Percentiles rank a stretch among this genome's conserved stretches.
Conservation (phyloP, 176 grass and related monocot genomes). For the Pharus latifolius region DNA sequence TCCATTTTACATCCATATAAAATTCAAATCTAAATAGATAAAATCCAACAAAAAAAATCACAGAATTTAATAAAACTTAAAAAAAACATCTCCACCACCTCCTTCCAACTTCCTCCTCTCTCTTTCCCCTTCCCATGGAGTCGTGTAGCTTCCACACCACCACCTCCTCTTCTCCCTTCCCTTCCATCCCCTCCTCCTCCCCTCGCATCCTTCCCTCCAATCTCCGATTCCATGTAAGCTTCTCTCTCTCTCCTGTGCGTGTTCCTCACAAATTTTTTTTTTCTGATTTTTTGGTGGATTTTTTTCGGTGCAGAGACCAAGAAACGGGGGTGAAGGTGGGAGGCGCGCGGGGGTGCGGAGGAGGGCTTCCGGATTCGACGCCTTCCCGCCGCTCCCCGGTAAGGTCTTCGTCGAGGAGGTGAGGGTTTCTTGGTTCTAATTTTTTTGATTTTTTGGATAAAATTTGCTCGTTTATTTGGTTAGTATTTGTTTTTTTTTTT, state of each 20-base stretch:
- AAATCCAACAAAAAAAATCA: not conserved
- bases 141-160: slow-evolving; percentile 49
- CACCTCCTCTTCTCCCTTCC: slow-evolving; percentile 40
- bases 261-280: slow-evolving; percentile 1
- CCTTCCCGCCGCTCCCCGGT: slow-evolving; percentile 37
- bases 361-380: slow-evolving; percentile 47
- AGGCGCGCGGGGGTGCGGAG: slow-evolving; percentile 31
- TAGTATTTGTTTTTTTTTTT: not conserved
- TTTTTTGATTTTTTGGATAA: not conserved
- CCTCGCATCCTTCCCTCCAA: not conserved
- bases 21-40: not conserved
- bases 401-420: slow-evolving; percentile 75
- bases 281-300: not conserved
- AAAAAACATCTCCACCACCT: not conserved
- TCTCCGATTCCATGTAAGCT: slow-evolving; percentile 10
- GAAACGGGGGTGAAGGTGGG: slow-evolving; percentile 4
- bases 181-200: slow-evolving; percentile 24
- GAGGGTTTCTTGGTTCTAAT: slow-evolving; percentile 1
- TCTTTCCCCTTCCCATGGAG: slow-evolving; percentile 40
- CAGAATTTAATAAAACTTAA: not conserved
- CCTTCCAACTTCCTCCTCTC: not conserved
- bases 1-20: slow-evolving; percentile 14
- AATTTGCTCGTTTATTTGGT: not conserved
- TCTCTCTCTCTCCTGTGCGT: not conserved
- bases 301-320: slow-evolving; percentile 21